These are phyloP conservation scores for Lactarius deliciosus DNA, from an alignment of 768 basidiomycete species.

Conservation along the genomic window DNA sequence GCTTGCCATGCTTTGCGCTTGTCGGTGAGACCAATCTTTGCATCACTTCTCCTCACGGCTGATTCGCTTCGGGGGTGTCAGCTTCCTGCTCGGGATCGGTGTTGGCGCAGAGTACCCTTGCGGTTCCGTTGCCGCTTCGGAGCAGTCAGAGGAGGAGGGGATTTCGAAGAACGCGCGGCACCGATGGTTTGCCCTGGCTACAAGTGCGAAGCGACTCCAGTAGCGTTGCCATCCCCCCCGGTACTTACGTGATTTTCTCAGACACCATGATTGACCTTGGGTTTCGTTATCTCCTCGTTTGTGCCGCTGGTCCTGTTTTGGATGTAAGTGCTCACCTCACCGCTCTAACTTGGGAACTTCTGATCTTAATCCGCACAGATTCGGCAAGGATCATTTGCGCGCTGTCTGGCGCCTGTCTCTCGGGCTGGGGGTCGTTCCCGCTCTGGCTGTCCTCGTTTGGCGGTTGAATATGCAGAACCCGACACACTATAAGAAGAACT, in stretches of 20 bases:
- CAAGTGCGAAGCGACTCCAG: slow-evolving; percentile 53
- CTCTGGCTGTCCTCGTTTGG: slow-evolving; percentile 81
- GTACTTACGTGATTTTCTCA: slow-evolving; percentile 34
- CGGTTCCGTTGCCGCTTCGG: slow-evolving; percentile 84
- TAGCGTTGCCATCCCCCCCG: background rate
- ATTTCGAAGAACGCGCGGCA: slow-evolving; percentile 81
- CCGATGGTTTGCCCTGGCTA: slow-evolving; percentile 83
- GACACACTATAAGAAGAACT: slow-evolving; percentile 65
- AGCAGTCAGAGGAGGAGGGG: slow-evolving; percentile 82
- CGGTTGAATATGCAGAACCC: slow-evolving; percentile 85
- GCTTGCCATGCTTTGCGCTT: slow-evolving; percentile 75
- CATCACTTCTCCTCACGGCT: too few species aligned
- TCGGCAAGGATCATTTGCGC: slow-evolving; percentile 74
- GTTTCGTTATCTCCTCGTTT: slow-evolving; percentile 77
- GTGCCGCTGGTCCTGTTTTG: slow-evolving; percentile 84
- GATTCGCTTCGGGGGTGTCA: slow-evolving; percentile 33
- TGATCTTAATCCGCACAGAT: slow-evolving; percentile 44
- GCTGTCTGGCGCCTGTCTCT: slow-evolving; percentile 87
- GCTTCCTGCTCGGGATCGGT: slow-evolving; percentile 87
- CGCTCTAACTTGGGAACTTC: background rate
- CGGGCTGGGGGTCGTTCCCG: slow-evolving; percentile 81
- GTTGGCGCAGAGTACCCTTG: slow-evolving; percentile 90
- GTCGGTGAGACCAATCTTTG: slow-evolving; percentile 50
- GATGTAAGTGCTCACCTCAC: slow-evolving; percentile 58
- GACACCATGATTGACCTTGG: slow-evolving; percentile 83